Evolutionary conservation across 2,329 filamentous ascomycete genomes (phyloP).

Genomic region (Cladosporium austrohemisphaericum): DNA sequence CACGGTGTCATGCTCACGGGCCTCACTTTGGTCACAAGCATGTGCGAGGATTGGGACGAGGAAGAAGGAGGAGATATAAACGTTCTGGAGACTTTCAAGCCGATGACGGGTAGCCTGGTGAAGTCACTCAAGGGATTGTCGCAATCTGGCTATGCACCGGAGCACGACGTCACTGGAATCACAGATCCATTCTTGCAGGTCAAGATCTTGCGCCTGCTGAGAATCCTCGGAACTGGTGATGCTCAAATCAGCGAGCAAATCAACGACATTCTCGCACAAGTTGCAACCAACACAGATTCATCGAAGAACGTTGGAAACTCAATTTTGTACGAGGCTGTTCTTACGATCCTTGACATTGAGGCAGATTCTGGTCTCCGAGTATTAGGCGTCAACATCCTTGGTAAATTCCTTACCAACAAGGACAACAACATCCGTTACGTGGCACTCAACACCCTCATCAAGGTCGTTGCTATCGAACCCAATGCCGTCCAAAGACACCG

Average conservation of each 20-base stretch:
- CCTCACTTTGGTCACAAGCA: slow-evolving; percentile 80
- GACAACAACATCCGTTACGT: slow-evolving; percentile 99
- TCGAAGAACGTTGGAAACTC: slow-evolving; percentile 98
- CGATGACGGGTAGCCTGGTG: slow-evolving; percentile 78
- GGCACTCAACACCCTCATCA: slow-evolving; percentile 93
- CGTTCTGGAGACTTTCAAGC: slow-evolving; percentile 85
- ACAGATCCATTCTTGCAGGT: slow-evolving; percentile 97
- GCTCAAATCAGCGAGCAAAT: slow-evolving; percentile 89
- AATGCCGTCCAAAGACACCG: slow-evolving; percentile 96
- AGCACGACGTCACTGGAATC: slow-evolving; percentile 97
- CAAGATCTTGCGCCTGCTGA: slow-evolving; percentile 83
- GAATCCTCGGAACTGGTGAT: slow-evolving; percentile 84
- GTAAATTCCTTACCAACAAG: slow-evolving; percentile 96
- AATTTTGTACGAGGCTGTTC: slow-evolving; percentile 93
- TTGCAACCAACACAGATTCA: slow-evolving; percentile 95
- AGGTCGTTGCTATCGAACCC: slow-evolving; percentile 95
- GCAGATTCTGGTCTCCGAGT: slow-evolving; percentile 93
- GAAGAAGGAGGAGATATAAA: slow-evolving; percentile 85
- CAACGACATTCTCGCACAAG: slow-evolving; percentile 89
- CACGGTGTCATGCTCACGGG: slow-evolving; percentile 93
- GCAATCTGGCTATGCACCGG: slow-evolving; percentile 92
- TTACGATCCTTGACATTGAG: slow-evolving; percentile 96
- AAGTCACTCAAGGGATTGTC: slow-evolving; percentile 88
- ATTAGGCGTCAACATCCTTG: slow-evolving; percentile 94
- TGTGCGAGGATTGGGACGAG: slow-evolving; percentile 85